phyloP scores from a whole-genome alignment of 2,329 filamentous ascomycete genomes.

The Curvularia sp. region DNA sequence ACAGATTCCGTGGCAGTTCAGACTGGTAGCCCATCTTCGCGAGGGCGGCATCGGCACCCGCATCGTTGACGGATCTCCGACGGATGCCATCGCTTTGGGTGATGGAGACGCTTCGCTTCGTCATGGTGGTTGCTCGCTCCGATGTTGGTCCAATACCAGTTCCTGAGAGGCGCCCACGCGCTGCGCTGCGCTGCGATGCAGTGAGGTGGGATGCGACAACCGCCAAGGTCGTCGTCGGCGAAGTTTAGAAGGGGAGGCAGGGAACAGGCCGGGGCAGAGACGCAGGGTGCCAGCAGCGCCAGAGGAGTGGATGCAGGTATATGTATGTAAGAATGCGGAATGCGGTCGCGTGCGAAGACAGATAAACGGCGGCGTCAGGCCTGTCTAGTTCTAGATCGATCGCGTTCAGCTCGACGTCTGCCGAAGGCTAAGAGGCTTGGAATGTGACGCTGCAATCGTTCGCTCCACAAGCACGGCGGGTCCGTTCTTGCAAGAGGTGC shows the following conservation, averaged over 20 bases:
- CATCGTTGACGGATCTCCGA: conserved; percentile 38
- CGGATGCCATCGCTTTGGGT: conserved; percentile 23
- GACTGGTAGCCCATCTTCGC: conserved; percentile 72
- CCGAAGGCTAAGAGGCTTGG: conserved; percentile 3
- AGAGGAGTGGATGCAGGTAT: not conserved
- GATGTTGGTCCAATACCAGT: not conserved
- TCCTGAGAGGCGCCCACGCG: conserved; percentile 7
- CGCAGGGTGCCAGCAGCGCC: not conserved
- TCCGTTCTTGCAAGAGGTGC: not conserved
- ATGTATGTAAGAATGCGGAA: conserved; percentile 1
- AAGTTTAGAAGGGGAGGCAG: not conserved
- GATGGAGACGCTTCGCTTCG: conserved; percentile 31
- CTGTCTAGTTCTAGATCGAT: conserved; percentile 9
- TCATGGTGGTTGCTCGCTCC: conserved; percentile 15
- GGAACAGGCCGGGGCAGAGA: not conserved
- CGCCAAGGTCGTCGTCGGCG: not conserved
- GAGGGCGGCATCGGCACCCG: conserved; percentile 65
- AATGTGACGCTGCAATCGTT: conserved; percentile 16
- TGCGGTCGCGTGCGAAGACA: conserved; percentile 5
- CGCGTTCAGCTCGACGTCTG: conserved; percentile 3
- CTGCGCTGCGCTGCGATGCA: not conserved
- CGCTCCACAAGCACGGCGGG: conserved; percentile 9
- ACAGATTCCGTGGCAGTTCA: conserved; percentile 70
- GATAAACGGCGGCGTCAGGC: conserved; percentile 5
- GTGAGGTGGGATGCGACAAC: not conserved